Base-by-base conservation (phyloP, 768 basidiomycete genomes). In the Leccinum olivaceopallidum region DNA sequence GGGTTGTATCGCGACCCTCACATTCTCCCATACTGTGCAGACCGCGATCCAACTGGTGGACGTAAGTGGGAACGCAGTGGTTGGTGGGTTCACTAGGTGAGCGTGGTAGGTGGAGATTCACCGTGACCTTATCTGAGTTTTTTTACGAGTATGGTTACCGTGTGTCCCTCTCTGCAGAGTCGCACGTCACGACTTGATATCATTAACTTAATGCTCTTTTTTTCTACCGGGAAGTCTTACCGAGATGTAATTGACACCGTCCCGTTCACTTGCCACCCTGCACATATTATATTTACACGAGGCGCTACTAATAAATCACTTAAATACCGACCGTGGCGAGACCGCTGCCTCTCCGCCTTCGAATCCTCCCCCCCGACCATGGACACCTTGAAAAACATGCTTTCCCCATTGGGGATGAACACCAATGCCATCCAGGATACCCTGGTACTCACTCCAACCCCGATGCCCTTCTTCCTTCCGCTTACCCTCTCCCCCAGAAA, bases 341-440 rank as follows among this genome's bases (percentile, higher is more conserved):
- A 57, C 52, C 20, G 56, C n/a, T 55, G 5, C 70, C 68, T 69
- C 72, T 68, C 67, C 68, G 61, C 66, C 70, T 70, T 65, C n/a
- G n/a, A 44, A 44, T 12, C 70, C 71, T 67, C 75, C 72, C 67
- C 67, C 68, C 24, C 22, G 48, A 47, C 58, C 63, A 93, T 93
- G 92, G 85, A 93, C 60, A 64, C 86, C 50, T 65, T 93, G 63
- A 89, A 85, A 78, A 87, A 73, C 69, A 76, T 93, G 61, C 77
- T 93, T 51, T 88, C 88, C 65, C 91, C 90, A 9, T 74, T 88
- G 57, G 85, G 83, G 60, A 81, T 85, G 77, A 85, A 83, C 67
- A 83, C 86, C 34, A 82, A 80, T 47, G 85, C 90, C 34, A 78
- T 93, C 39, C 89, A 92, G 64, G 91, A 93, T 65, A 93, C 91